phyloP scores from a whole-genome alignment of 352 stramenopile genomes.

The Pythium insidiosum region DNA sequence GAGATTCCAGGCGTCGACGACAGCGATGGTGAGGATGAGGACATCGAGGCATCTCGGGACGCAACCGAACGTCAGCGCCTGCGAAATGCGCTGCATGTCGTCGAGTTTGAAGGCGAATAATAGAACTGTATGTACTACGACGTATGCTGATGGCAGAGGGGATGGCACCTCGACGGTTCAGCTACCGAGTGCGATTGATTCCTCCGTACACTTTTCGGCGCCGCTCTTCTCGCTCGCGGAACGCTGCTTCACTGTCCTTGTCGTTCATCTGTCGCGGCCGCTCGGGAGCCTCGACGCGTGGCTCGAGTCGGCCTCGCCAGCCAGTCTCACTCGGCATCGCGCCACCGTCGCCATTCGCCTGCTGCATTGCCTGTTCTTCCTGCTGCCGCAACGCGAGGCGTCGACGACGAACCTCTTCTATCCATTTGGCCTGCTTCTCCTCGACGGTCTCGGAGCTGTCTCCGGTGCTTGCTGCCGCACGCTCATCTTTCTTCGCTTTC shows the following conservation, averaged over 20 bases:
- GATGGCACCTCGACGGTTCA: too few species aligned
- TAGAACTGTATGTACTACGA: neutral
- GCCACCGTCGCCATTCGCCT: slow-evolving; percentile 4
- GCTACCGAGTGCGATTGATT: slow-evolving; percentile 41
- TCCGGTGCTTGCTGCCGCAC: slow-evolving; percentile 46
- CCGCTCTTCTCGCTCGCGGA: slow-evolving; percentile 16
- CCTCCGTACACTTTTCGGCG: slow-evolving; percentile 38
- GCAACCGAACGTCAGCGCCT: too few species aligned
- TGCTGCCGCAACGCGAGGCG: slow-evolving; percentile 20
- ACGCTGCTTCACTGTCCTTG: slow-evolving; percentile 15
- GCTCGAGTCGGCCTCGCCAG: slow-evolving; percentile 59
- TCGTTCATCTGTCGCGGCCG: slow-evolving; percentile 7
- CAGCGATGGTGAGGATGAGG: slow-evolving; percentile 13
- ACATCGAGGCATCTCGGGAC: neutral
- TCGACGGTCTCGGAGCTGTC: slow-evolving; percentile 35
- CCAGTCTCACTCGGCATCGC: slow-evolving; percentile 36
- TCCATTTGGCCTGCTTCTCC: slow-evolving; percentile 22
- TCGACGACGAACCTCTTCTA: slow-evolving; percentile 14
- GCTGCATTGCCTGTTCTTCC: slow-evolving; percentile 8
- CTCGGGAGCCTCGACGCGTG: slow-evolving; percentile 6
- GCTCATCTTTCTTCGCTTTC: slow-evolving; percentile 22
- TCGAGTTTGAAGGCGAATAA: slow-evolving; percentile 5
- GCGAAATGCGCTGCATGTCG: slow-evolving; percentile 15
- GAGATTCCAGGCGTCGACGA: slow-evolving; percentile 56
- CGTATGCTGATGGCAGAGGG: too few species aligned